Percentiles rank a stretch among this genome's conserved stretches.
These are phyloP conservation scores for Vitis rotundifolia DNA, from an alignment of 164 flowering plant species.

Conservation along the genomic window DNA sequence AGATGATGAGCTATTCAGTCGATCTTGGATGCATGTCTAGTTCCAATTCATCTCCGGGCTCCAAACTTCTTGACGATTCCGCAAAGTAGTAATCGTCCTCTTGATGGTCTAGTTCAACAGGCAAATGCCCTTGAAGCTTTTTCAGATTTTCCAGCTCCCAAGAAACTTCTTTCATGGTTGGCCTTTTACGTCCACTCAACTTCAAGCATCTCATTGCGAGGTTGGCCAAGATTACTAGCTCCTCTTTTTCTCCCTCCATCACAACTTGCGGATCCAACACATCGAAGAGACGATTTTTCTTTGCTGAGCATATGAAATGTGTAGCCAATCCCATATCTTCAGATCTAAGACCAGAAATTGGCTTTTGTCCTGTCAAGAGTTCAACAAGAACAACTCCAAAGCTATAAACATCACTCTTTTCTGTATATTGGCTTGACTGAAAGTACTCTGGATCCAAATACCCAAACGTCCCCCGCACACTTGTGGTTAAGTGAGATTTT, in stretches of 20 bases:
- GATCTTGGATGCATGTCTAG: no score
- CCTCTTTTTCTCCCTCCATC: conserved; percentile 15
- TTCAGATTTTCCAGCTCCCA: no score
- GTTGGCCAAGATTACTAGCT: conserved; percentile 12
- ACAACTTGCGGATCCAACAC: conserved; percentile 15
- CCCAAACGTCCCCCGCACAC: conserved; percentile 20
- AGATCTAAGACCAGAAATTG: conserved; percentile 8
- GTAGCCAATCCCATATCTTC: conserved; percentile 19
- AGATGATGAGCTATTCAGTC: no score
- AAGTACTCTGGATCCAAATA: conserved; percentile 28
- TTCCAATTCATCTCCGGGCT: no score
- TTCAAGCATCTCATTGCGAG: conserved; percentile 22
- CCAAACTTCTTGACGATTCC: no score
- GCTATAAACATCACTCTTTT: conserved; percentile 19
- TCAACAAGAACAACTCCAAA: conserved; percentile 28
- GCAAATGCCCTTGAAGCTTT: no score
- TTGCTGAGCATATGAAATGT: conserved; percentile 15
- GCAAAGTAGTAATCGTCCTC: no score
- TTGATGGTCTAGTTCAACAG: no score
- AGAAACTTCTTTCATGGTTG: conserved; percentile 27
- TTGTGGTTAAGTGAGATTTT: conserved; percentile 18
- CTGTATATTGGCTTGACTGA: conserved; percentile 14
- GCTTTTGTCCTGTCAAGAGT: conserved; percentile 23
- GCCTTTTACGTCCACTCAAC: conserved; percentile 17
- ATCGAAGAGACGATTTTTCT: conserved; percentile 13